Conservation (phyloP, 192 early-diverging fungal species). For the Coemansia sp. region DNA sequence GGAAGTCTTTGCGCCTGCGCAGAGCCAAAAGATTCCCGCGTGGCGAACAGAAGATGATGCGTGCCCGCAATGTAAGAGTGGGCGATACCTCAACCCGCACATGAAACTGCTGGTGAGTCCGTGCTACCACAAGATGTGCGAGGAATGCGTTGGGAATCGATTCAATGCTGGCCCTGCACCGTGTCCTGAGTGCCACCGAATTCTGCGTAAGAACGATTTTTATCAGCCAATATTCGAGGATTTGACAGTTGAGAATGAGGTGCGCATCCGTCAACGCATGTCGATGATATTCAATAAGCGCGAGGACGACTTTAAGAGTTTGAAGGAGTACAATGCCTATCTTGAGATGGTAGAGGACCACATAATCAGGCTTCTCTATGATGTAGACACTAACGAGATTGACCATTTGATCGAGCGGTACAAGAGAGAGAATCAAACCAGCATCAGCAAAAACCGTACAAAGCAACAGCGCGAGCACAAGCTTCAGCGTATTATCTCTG, state of each 20-base stretch:
- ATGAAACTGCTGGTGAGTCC: conserved; percentile 89
- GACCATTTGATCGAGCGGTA: conserved; percentile 74
- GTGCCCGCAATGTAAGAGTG: conserved; percentile 82
- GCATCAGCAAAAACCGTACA: conserved; percentile 65
- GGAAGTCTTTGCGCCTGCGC: conserved; percentile 40
- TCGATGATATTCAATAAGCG: conserved; percentile 84
- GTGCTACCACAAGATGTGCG: conserved; percentile 98
- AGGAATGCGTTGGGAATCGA: conserved; percentile 81
- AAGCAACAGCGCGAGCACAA: conserved; percentile 60
- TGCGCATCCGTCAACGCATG: conserved; percentile 76
- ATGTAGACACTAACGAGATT: conserved; percentile 81
- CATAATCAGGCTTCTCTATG: conserved; percentile 77
- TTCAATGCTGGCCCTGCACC: conserved; percentile 85
- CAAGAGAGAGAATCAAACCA: conserved; percentile 74
- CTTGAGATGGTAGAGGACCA: conserved; percentile 86
- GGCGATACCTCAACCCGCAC: conserved; percentile 80
- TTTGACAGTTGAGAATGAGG: conserved; percentile 91
- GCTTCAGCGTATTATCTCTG: conserved; percentile 49
- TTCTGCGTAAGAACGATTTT: conserved; percentile 81
- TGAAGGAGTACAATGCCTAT: conserved; percentile 85
- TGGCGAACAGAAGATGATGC: conserved; percentile 34
- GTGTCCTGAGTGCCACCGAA: conserved; percentile 84
- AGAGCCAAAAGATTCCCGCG: conserved; percentile 36
- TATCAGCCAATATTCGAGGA: conserved; percentile 92
- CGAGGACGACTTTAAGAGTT: conserved; percentile 78